These are phyloP conservation scores for Phytophthora idaei DNA, from an alignment of 352 stramenopile species.

Conservation along the genomic window DNA sequence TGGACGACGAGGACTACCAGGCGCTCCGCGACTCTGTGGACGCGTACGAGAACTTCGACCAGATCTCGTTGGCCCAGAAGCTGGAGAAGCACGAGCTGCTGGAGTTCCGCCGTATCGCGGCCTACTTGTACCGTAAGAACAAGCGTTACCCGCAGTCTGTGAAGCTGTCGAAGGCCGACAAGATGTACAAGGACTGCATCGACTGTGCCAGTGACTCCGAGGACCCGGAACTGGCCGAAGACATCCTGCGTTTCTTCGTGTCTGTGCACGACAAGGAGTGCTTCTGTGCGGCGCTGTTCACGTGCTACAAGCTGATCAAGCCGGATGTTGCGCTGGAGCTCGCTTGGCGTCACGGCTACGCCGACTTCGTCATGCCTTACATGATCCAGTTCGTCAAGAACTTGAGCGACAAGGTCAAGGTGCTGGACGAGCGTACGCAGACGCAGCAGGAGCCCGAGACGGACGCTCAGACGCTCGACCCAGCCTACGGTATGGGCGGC, in stretches of 20 bases:
- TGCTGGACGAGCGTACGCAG: slow-evolving; percentile 91
- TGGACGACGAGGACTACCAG: slow-evolving; percentile 99
- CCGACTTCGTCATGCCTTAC: slow-evolving; percentile 99
- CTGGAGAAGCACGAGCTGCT: slow-evolving; percentile 99
- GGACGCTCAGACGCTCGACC: slow-evolving; percentile 61
- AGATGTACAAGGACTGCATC: slow-evolving; percentile 99
- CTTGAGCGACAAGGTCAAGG: slow-evolving; percentile 94
- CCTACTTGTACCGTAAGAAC: slow-evolving; percentile 99
- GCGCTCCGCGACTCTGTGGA: slow-evolving; percentile 97
- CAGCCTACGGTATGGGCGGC: slow-evolving; percentile 76
- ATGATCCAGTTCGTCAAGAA: slow-evolving; percentile 99
- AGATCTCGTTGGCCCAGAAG: slow-evolving; percentile 98
- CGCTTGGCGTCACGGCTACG: slow-evolving; percentile 98
- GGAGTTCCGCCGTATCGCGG: slow-evolving; percentile 99
- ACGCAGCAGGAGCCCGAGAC: slow-evolving; percentile 76
- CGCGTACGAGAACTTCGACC: slow-evolving; percentile 99
- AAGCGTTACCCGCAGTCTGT: slow-evolving; percentile 98
- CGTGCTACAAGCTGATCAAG: slow-evolving; percentile 98
- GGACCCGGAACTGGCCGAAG: slow-evolving; percentile 96
- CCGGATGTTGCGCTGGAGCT: slow-evolving; percentile 99
- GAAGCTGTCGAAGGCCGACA: slow-evolving; percentile 99
- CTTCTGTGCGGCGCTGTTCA: slow-evolving; percentile 99
- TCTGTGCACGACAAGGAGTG: slow-evolving; percentile 99
- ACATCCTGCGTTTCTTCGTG: slow-evolving; percentile 99
- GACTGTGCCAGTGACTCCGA: slow-evolving; percentile 97